Evolutionary conservation across 805 yeast genomes (phyloP), one percentile per base, ranked within the genome.

Genomic region (Suhomyces sp.): DNA sequence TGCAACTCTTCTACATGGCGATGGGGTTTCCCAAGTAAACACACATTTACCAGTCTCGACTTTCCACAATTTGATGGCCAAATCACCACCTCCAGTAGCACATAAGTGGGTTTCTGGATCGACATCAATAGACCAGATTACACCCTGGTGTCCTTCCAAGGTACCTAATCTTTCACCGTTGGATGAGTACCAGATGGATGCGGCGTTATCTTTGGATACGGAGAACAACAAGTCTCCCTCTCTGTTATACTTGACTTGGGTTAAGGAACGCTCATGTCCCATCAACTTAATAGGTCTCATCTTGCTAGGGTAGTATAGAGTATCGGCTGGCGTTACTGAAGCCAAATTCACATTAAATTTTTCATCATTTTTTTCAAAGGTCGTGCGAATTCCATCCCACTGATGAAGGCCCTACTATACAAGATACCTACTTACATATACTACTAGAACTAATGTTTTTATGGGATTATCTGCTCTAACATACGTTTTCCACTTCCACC

Each of bases 101-200:
- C 90, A 85, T 57, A 81, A 80, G 41, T 79, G 76, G n/a, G 93
- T 79, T 52, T 81, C 79, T 41, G 75, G 70, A 69, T 90, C 94
- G 46, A 91, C 86, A 69, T 92, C 98, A 59, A 94, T 86, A 33
- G 97, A 86, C 94, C 96, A 90, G 64, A 94, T 86, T 51, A 97
- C 88, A 85, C 99, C 99, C 54, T 80, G 80, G 71, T 94, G 98
- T 38, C 79, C 79, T 53, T 75, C 84, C 60, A 90, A 82, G 55
- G 99, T 94, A 48, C 99, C 99, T 54, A 94, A 73, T 71, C 98
- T 84, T 75, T 94, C 99, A 64, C 99, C 99, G 70, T 92, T 93
- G 57, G 88, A 85, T 29, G 97, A 84, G 73, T 82, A 94, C 97
- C 98, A 96, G 56, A 93, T 86, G 46, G 92, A 86, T 1, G 96